These are phyloP conservation scores for Dendrocalamus latiflorus DNA, from an alignment of 202 grass and related monocot species.

Conservation along the genomic window DNA sequence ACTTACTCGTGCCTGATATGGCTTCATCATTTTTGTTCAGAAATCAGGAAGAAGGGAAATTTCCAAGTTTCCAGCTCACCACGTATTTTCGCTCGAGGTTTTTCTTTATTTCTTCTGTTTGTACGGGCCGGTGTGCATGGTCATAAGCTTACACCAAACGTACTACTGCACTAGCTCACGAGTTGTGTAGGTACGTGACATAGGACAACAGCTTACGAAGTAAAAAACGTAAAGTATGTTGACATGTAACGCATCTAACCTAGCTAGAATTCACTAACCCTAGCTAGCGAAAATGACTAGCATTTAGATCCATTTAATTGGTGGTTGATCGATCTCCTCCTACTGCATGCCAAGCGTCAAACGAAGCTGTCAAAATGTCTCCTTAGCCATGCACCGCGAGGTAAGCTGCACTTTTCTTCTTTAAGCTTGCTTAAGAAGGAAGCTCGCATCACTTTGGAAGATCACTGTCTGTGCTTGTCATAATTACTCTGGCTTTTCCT, in stretches of 20 bases:
- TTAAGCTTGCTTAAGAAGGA: constrained; percentile 1
- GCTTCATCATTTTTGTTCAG: too few relatives aligned
- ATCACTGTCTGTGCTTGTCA: not conserved
- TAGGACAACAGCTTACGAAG: not conserved
- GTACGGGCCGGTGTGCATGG: too few relatives aligned
- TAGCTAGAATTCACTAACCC: not conserved
- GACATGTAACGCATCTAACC: not conserved
- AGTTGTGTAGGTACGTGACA: not conserved
- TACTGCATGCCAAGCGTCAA: not conserved
- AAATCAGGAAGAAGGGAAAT: too few relatives aligned
- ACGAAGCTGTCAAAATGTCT: not conserved
- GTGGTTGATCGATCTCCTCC: not conserved
- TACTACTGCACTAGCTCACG: not conserved
- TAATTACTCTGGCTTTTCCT: constrained; percentile 4
- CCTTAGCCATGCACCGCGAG: not conserved
- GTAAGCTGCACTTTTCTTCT: not conserved
- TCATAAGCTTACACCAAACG: too few relatives aligned
- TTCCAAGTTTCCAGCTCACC: too few relatives aligned
- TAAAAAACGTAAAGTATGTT: not conserved
- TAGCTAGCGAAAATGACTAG: not conserved
- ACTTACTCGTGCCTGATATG: too few relatives aligned
- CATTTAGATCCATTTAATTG: not conserved
- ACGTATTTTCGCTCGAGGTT: too few relatives aligned
- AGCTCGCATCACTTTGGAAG: not conserved
- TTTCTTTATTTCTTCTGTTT: too few relatives aligned